phyloP scores from a whole-genome alignment of 441 rosid genomes.

The Syzygium malaccense region DNA sequence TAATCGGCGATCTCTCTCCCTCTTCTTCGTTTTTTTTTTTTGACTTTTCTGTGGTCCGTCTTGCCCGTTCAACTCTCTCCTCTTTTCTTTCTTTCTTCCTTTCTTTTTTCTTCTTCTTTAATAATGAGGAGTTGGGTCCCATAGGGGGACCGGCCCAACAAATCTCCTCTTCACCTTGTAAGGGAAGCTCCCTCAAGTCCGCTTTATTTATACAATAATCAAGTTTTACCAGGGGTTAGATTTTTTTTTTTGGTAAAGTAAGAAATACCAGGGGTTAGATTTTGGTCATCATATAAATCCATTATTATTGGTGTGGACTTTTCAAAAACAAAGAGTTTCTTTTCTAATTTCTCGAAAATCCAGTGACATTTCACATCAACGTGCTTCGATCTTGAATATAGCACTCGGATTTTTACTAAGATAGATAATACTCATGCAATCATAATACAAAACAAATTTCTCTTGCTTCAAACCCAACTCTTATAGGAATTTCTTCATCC shows the following conservation, averaged over 20 bases:
- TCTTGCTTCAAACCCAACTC: background rate
- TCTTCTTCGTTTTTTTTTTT: background rate
- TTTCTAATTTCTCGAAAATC: background rate
- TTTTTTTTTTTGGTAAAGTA: too few species aligned
- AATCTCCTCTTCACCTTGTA: background rate
- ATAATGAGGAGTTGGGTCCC: background rate
- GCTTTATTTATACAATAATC: background rate
- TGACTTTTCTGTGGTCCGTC: background rate
- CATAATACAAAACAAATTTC: background rate
- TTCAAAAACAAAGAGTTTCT: background rate
- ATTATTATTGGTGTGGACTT: background rate
- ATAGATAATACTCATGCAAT: background rate
- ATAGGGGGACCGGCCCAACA: background rate
- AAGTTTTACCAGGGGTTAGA: background rate
- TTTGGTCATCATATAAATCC: background rate
- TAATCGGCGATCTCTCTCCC: background rate
- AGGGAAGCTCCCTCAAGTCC: background rate
- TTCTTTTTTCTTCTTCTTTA: background rate
- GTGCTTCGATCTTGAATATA: background rate
- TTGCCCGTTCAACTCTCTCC: background rate
- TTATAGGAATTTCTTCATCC: background rate
- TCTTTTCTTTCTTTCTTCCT: background rate
- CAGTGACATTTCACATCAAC: background rate
- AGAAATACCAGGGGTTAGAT: background rate
- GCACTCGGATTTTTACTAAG: background rate